These are phyloP conservation scores for Colletotrichum musae DNA, from an alignment of 2,329 filamentous ascomycete genomes.

Conservation along the genomic window DNA sequence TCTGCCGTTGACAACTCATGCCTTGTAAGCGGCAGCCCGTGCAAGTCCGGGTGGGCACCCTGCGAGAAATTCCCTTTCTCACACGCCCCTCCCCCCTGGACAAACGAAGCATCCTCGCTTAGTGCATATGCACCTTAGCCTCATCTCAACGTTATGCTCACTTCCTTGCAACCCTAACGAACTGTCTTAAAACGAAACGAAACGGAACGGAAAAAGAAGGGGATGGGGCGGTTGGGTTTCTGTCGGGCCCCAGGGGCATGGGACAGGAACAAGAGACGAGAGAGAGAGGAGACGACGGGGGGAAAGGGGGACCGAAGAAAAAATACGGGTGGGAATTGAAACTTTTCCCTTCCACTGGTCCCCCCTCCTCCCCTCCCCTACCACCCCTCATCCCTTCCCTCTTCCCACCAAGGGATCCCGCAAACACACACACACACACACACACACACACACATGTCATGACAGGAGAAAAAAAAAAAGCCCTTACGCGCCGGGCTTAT, in stretches of 20 bases:
- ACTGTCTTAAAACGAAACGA: conserved; percentile 29
- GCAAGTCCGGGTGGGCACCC: background rate
- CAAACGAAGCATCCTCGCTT: conserved; percentile 1
- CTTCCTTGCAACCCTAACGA: conserved; percentile 39
- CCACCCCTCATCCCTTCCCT: background rate
- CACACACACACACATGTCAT: background rate
- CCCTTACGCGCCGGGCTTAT: too few species aligned
- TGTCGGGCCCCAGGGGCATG: too few species aligned
- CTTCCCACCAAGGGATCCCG: background rate
- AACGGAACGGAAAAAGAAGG: conserved; percentile 35
- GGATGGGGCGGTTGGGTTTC: too few species aligned
- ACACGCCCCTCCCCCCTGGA: background rate
- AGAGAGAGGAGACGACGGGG: conserved; percentile 1
- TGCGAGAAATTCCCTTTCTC: conserved; percentile 1
- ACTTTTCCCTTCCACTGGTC: conserved; percentile 7
- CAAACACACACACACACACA: too few species aligned
- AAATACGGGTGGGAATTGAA: conserved; percentile 22
- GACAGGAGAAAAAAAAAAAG: background rate
- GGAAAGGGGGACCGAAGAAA: background rate
- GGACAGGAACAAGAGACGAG: background rate
- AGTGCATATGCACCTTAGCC: conserved; percentile 26
- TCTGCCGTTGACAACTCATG: too few species aligned
- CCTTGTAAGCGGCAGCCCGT: too few species aligned
- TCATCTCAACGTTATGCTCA: conserved; percentile 20
- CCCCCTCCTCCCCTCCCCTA: background rate